phyloP scores from a whole-genome alignment of 495 filamentous ascomycete genomes.

The Recurvomyces mirabilis region DNA sequence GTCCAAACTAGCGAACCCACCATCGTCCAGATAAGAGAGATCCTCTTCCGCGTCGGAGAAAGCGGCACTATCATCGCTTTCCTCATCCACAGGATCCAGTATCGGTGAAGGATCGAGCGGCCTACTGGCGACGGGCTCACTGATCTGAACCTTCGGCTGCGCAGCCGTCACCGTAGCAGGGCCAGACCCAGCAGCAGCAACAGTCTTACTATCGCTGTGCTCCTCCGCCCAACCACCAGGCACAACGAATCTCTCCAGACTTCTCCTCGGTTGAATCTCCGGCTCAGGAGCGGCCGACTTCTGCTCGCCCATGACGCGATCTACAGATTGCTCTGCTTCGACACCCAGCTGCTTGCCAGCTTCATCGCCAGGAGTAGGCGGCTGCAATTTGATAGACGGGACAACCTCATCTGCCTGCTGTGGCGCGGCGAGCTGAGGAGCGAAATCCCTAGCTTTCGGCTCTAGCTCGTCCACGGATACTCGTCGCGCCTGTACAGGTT shows the following conservation, averaged over 20 bases:
- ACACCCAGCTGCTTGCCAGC: slow-evolving; percentile 5
- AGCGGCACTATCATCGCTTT: slow-evolving; percentile 49
- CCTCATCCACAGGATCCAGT: slow-evolving; percentile 23
- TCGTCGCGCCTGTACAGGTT: background rate
- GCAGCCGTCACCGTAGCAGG: background rate
- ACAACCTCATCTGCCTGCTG: slow-evolving; percentile 2
- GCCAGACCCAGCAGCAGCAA: background rate
- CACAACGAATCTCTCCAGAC: slow-evolving; percentile 3
- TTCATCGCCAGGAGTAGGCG: slow-evolving; percentile 18
- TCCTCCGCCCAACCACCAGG: slow-evolving; percentile 12
- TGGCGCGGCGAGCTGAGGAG: background rate
- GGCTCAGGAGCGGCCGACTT: background rate
- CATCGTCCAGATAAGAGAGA: slow-evolving; percentile 52
- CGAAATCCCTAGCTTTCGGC: slow-evolving; percentile 9
- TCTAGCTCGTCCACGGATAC: background rate
- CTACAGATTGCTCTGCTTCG: background rate
- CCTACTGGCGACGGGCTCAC: background rate
- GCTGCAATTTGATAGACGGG: slow-evolving; percentile 16
- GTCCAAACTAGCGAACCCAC: slow-evolving; percentile 73
- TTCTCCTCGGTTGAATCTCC: background rate
- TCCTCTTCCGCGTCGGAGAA: slow-evolving; percentile 87
- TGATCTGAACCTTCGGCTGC: background rate
- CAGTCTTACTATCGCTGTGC: background rate
- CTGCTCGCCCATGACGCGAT: slow-evolving; percentile 1
- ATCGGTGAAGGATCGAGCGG: background rate